Conservation (phyloP, 345 rosid species). For the Pugionium cornutum region DNA sequence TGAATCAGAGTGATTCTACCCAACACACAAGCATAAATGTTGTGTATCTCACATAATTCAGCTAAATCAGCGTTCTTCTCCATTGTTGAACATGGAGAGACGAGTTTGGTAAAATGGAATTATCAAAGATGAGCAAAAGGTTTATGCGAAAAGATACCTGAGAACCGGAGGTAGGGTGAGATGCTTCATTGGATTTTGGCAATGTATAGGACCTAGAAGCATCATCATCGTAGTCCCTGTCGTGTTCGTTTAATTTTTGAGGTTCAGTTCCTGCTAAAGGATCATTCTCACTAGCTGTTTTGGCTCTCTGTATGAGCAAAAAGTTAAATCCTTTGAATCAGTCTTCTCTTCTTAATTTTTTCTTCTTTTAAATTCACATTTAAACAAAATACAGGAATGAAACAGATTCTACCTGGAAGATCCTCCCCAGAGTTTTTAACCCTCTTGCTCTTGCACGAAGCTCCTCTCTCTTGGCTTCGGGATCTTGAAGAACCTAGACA, state of each 20-base stretch:
- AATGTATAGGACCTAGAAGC: slow-evolving; percentile 44
- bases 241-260: slow-evolving; percentile 59
- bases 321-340: not conserved
- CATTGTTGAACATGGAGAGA: slow-evolving; percentile 12
- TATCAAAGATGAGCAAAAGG: slow-evolving; percentile 1
- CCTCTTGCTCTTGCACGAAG: slow-evolving; percentile 92
- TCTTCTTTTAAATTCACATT: not conserved
- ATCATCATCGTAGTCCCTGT: slow-evolving; percentile 38
- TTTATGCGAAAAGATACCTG: slow-evolving; percentile 53
- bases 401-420: slow-evolving; percentile 69
- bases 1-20: slow-evolving; percentile 3
- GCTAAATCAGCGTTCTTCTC: not conserved
- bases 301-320: slow-evolving; percentile 54
- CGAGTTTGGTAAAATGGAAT: not conserved
- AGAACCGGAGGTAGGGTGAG: slow-evolving; percentile 44
- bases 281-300: slow-evolving; percentile 66
- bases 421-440: slow-evolving; percentile 86
- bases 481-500: slow-evolving; percentile 93
- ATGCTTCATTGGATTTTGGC: slow-evolving; percentile 52
- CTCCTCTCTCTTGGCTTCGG: slow-evolving; percentile 76
- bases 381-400: slow-evolving; percentile 7
- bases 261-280: slow-evolving; percentile 38
- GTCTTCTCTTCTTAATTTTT: not conserved
- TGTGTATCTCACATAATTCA: slow-evolving; percentile 27
- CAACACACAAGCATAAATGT: slow-evolving; percentile 4